Evolutionary conservation across 768 basidiomycete species (phyloP), one percentile per base, ranked within the genome.

Genomic region (Jaapia argillacea): DNA sequence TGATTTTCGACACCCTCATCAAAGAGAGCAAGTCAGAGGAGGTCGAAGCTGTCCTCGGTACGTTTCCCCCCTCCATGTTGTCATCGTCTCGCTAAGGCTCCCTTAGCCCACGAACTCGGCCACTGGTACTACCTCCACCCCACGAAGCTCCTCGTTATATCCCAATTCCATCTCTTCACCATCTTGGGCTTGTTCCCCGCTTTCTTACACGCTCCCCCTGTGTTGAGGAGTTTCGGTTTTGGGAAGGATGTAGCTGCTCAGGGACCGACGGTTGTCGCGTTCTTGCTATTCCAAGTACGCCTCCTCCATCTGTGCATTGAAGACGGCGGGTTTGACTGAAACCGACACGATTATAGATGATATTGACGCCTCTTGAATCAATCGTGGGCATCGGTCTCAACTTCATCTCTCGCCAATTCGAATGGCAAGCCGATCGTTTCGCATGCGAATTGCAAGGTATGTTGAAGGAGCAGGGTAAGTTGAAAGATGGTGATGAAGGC

Each of bases 1-100:
- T 98, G 60, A 85, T 99, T 56, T 99, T 91, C 55, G 96, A 99
- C 54, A 98, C 94, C 0, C 75, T 99, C 50, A 91, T 98, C 62
- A 82, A 93, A 56, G 79, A 97, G 55, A 85, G 79, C 60, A 78
- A 81, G 53, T 76, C 92, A 0, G 86, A 89, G 21, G 90, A 97
- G 60, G 90, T 99, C 23, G 94, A 97, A 53, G 94, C 96, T 24
- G 91, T 99, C n/a, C 75, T 97, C 35, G 81, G 70, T 71, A 51
- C 16, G 65, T 57, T 6, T 5, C 36, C 24, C 36, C 14, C 7
- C 18, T 20, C 41, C 21, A 26, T 12, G n/a, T 24, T 13, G 6
- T 22, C 7, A 12, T 27, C 14, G 10, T 13, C 24, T 6, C 1
- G 18, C n/a, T 31, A 27, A 45, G 10, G 45, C 23, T n/a, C 36